Conservation (phyloP, 495 filamentous ascomycete genomes). For the Cairneyella variabilis region DNA sequence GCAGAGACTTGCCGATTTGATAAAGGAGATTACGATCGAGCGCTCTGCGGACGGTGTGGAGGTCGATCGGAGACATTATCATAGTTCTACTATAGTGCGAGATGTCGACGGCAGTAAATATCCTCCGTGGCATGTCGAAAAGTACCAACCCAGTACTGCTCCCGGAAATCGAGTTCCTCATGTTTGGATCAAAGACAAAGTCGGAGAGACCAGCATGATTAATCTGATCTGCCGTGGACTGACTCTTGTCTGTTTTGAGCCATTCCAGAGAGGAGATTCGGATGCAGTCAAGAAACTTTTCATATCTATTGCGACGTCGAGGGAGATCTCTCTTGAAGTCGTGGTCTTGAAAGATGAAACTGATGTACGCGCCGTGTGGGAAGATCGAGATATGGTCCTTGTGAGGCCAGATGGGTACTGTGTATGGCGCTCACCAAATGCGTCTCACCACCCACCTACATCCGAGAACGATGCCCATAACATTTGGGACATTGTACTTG, state of each 20-base stretch:
- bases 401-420: not conserved
- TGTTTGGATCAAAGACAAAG: not conserved
- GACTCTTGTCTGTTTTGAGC: not conserved
- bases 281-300: not conserved
- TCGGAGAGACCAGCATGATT: not conserved
- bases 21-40: not conserved
- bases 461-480: not conserved
- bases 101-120: not conserved
- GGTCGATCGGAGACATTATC: not conserved
- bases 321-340: not conserved
- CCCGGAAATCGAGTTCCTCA: not conserved
- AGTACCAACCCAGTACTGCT: not conserved
- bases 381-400: not conserved
- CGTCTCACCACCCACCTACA: not conserved
- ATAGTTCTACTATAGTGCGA: not conserved
- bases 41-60: not conserved
- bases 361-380: not conserved
- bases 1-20: not conserved
- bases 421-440: not conserved
- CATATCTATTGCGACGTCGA: not conserved
- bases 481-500: not conserved
- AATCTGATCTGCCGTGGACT: not conserved
- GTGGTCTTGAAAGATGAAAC: not conserved
- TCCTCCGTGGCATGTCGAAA: not conserved
- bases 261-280: not conserved